Percentiles rank a stretch among this genome's conserved stretches.
Conservation (phyloP, 2,329 filamentous ascomycete species). For the Teratosphaeria gauchensis region DNA sequence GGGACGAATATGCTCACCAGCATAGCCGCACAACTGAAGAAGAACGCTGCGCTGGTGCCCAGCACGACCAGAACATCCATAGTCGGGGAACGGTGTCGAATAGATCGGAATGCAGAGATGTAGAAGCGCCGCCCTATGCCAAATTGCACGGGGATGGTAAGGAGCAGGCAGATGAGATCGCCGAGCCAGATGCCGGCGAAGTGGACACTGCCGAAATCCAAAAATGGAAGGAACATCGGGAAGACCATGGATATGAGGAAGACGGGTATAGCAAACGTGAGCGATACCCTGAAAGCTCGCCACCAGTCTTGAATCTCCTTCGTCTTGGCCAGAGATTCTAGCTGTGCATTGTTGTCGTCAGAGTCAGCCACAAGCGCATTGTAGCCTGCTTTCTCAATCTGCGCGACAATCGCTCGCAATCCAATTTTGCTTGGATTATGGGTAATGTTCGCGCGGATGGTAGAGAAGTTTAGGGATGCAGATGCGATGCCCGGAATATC, state of each 20-base stretch:
- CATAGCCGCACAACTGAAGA: constrained; percentile 88
- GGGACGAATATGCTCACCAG: constrained; percentile 63
- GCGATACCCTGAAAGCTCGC: constrained; percentile 65
- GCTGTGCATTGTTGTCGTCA: constrained; percentile 92
- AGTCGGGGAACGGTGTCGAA: constrained; percentile 83
- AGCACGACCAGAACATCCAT: constrained; percentile 96
- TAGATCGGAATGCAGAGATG: constrained; percentile 79
- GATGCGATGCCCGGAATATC: constrained; percentile 61
- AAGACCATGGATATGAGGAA: constrained; percentile 89
- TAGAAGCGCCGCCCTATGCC: constrained; percentile 95
- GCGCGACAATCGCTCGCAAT: constrained; percentile 71
- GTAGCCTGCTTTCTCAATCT: constrained; percentile 70
- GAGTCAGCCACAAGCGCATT: constrained; percentile 84
- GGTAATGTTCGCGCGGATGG: constrained; percentile 61
- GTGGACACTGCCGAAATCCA: constrained; percentile 66
- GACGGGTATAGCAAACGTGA: constrained; percentile 78
- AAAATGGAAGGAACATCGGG: constrained; percentile 66
- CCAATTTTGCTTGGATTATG: constrained; percentile 66
- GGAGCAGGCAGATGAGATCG: constrained; percentile 69
- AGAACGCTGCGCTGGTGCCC: constrained; percentile 90
- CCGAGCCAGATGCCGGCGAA: constrained; percentile 74
- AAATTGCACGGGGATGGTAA: constrained; percentile 93
- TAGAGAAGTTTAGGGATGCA: constrained; percentile 64
- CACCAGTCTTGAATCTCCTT: constrained; percentile 93
- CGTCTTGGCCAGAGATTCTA: constrained; percentile 92